Conservation (phyloP, 257 asterid genomes). For the Solanum infundibuliforme region DNA sequence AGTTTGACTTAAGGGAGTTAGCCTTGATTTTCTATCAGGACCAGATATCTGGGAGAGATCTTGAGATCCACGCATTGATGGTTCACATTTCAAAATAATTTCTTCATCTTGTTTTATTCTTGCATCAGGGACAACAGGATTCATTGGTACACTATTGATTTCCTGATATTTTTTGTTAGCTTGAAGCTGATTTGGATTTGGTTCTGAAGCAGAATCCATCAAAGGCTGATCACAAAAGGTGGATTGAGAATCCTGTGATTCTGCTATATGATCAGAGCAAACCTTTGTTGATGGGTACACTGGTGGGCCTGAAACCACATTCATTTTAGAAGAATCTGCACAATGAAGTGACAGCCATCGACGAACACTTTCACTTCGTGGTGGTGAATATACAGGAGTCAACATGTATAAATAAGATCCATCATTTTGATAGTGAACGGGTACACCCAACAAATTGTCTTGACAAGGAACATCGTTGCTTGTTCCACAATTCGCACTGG, state of each 20-base stretch:
- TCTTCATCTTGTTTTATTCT: constrained; percentile 5
- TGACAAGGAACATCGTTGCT: constrained; percentile 14
- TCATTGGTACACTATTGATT: constrained; percentile 15
- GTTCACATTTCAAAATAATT: constrained; percentile 14
- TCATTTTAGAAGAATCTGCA: constrained; percentile 12
- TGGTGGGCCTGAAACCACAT: constrained; percentile 10
- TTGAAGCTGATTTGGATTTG: constrained; percentile 11
- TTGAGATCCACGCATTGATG: constrained; percentile 26
- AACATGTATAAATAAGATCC: constrained; percentile 76
- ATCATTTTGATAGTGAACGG: constrained; percentile 64
- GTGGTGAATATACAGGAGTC: constrained; percentile 66
- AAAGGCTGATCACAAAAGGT: constrained; percentile 20
- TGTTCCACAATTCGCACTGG: constrained; percentile 13
- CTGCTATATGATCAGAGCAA: constrained; percentile 24
- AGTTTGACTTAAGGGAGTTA: constrained; percentile 81
- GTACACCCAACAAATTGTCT: constrained; percentile 48
- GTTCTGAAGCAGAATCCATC: constrained; percentile 19
- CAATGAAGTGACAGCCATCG: constrained; percentile 42
- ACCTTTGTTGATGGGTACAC: constrained; percentile 21
- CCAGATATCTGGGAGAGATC: constrained; percentile 84
- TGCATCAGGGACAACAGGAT: constrained; percentile 13
- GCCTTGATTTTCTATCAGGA: constrained; percentile 57
- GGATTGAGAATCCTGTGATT: constrained; percentile 38
- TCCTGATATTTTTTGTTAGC: constrained; percentile 17
- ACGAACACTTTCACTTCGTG: constrained; percentile 46